Evolutionary conservation across 352 stramenopile species (phyloP).

Genomic region (Phytophthora boehmeriae): DNA sequence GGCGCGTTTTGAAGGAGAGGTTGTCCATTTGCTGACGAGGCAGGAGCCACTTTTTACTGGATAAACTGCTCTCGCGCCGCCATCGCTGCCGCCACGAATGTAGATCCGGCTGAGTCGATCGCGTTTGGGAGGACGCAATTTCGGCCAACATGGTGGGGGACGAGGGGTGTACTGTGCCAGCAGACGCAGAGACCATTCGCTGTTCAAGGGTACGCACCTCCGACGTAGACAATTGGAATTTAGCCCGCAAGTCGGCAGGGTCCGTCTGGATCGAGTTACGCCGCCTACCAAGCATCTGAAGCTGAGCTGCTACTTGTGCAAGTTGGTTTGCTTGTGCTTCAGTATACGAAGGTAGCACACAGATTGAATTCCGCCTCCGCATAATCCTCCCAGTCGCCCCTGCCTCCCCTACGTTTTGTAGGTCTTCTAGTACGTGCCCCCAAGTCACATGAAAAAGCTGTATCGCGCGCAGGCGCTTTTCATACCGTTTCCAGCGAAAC

Average conservation of each 20-base stretch:
- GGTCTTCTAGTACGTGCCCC: constrained; percentile 24
- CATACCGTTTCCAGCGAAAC: constrained; percentile 43
- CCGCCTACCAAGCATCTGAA: constrained; percentile 11
- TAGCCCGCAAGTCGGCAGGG: constrained; percentile 20
- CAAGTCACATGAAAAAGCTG: constrained; percentile 37
- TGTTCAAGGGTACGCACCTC: constrained; percentile 33
- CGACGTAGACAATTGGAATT: constrained; percentile 25
- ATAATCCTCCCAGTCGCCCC: background rate
- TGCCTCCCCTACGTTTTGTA: constrained; percentile 7
- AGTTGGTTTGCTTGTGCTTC: constrained; percentile 14
- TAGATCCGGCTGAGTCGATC: background rate
- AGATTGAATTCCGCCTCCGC: constrained; percentile 42
- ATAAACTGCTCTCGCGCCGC: background rate
- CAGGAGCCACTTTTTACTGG: constrained; percentile 23
- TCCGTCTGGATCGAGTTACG: constrained; percentile 46
- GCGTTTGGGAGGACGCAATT: background rate
- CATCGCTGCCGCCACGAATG: constrained; percentile 8
- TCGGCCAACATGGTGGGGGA: constrained; percentile 12
- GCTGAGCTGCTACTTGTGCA: background rate
- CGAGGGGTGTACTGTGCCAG: constrained; percentile 1
- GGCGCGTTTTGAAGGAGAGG: constrained; percentile 1
- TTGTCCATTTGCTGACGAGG: background rate
- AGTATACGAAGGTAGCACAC: constrained; percentile 28
- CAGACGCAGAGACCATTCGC: constrained; percentile 17
- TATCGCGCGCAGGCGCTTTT: constrained; percentile 51